Evolutionary conservation across 768 basidiomycete genomes (phyloP), one percentile per base, ranked within the genome.

Genomic region (Scleroderma bovista): DNA sequence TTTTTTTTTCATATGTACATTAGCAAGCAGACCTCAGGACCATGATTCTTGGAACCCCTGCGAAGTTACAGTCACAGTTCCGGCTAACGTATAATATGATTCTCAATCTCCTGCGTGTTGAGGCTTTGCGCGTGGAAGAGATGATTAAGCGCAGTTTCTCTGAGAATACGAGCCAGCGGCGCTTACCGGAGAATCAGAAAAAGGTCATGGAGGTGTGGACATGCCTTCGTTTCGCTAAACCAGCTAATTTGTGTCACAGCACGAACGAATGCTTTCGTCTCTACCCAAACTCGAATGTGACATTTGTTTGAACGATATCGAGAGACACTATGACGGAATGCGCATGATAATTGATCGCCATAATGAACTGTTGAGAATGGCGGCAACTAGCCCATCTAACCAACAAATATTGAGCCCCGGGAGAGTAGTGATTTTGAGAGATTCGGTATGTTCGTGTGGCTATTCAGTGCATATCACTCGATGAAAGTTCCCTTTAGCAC

Each of bases 121-220:
- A 99, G 62, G 94, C 96, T 0, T 75, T 99, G 42, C 77, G 84
- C 51, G 95, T 98, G 16, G 96, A 99, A 63, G 96, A 99, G 69
- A 99, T 99, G 96, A 98, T 99, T 64, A 98, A 98, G 67, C 79
- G 96, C 34, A 93, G 91, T 65, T 99, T 99, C 69, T 98, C 96
- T 16, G 96, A 99, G 72, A 98, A 98, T 62, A 85, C 93, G 1
- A 88, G 96, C 0, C 96, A 99, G 62, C 77, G 86, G 34, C 72
- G 97, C 39, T 72, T 97, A 26, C 96, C 96, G 4, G 93, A 95
- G 48, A 91, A 98, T 53, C 93, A 98, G 67, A 84, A 86, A 64
- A 80, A 86, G 62, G 88, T 98, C 20, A 64, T 75, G 2, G 85
- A 95, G 74, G 95, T 91, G 53, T 60, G 77, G 61, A 46, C 11